phyloP scores from a whole-genome alignment of 306 rosid genomes.

The Gillenia trifoliata region DNA sequence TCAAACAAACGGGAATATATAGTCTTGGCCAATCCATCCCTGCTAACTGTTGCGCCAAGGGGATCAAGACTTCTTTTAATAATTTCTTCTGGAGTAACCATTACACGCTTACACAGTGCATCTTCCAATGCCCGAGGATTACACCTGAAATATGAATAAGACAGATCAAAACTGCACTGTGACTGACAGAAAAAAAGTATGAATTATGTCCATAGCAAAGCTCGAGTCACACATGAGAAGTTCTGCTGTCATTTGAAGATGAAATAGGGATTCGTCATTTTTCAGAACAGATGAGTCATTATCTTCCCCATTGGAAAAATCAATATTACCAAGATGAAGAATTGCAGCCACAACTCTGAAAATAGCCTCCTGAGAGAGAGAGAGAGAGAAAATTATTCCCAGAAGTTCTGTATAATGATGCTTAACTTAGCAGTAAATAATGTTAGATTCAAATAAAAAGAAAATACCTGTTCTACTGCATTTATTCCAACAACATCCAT shows the following conservation, averaged over 20 bases:
- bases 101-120: slow-evolving; percentile 76
- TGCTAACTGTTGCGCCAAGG: slow-evolving; percentile 60
- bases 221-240: slow-evolving; percentile 67
- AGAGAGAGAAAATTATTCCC: slow-evolving; percentile 10
- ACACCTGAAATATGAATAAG: slow-evolving; percentile 56
- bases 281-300: slow-evolving; percentile 66
- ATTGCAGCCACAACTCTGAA: slow-evolving; percentile 89
- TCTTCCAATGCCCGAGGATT: slow-evolving; percentile 56
- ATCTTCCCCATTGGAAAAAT: slow-evolving; percentile 62
- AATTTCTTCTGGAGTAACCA: slow-evolving; percentile 89
- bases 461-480: slow-evolving; percentile 65
- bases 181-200: slow-evolving; percentile 4
- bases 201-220: slow-evolving; percentile 25
- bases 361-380: slow-evolving; percentile 65
- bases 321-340: slow-evolving; percentile 89
- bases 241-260: slow-evolving; percentile 79
- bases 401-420: slow-evolving; percentile 11
- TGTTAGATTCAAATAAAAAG: slow-evolving; percentile 18
- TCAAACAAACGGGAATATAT: slow-evolving; percentile 81
- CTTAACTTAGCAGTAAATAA: slow-evolving; percentile 9
- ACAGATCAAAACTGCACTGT: slow-evolving; percentile 10
- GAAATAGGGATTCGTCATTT: slow-evolving; percentile 67
- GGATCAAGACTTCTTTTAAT: slow-evolving; percentile 83
- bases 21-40: slow-evolving; percentile 93
- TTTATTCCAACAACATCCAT: slow-evolving; percentile 90